phyloP scores from a whole-genome alignment of 2,329 filamentous ascomycete genomes.

The Apiospora hydei region DNA sequence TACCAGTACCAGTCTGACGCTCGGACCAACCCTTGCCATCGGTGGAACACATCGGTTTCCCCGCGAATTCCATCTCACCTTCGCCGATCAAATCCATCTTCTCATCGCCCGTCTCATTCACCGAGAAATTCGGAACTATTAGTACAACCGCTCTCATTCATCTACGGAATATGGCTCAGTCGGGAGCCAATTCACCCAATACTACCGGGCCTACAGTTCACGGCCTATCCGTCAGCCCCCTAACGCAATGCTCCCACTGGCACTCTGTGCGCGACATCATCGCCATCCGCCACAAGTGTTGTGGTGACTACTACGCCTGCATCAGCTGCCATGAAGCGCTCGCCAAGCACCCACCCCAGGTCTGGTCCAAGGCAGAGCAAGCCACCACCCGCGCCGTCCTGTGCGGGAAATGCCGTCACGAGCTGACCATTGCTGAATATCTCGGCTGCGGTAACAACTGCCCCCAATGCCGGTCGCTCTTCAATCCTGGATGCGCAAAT shows the following conservation, averaged over 20 bases:
- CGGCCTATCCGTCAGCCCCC: constrained; percentile 31
- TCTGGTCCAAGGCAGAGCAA: constrained; percentile 31
- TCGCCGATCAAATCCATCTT: neutral
- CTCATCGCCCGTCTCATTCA: neutral
- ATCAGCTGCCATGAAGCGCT: constrained; percentile 34
- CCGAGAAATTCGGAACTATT: neutral
- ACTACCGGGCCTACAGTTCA: constrained; percentile 26
- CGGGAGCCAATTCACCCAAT: neutral
- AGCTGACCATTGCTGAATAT: constrained; percentile 34
- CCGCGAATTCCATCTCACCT: neutral
- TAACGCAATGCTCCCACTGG: constrained; percentile 36
- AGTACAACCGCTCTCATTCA: neutral
- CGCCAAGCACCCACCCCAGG: constrained; percentile 28
- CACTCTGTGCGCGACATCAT: constrained; percentile 35
- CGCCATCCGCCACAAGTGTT: constrained; percentile 37
- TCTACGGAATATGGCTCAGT: neutral
- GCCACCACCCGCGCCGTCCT: constrained; percentile 31
- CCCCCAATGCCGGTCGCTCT: constrained; percentile 31
- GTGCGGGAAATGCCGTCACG: constrained; percentile 31
- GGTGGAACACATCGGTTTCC: neutral
- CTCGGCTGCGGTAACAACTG: constrained; percentile 30
- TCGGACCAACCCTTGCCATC: neutral
- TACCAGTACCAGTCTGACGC: neutral
- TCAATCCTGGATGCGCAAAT: constrained; percentile 35
- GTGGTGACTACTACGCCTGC: constrained; percentile 36